A percentile compares a stretch with the other conserved stretches of the same genome.
phyloP scores from a whole-genome alignment of 2,329 filamentous ascomycete species.

The Acephala macrosclerotiorum region DNA sequence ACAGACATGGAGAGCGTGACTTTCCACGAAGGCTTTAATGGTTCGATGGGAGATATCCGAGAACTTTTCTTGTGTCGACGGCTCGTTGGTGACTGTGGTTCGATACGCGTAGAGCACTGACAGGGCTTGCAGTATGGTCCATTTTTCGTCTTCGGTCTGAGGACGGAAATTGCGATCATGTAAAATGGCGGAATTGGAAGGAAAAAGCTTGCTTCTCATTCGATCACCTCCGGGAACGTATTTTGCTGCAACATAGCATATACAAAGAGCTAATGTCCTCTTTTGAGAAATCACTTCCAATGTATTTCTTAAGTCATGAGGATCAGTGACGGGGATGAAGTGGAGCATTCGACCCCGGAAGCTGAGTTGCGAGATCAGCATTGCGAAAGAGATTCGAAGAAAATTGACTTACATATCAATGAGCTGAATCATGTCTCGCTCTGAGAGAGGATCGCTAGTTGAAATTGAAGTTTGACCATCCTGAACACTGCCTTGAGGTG shows the following conservation, averaged over 20 bases:
- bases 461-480: neutral
- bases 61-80: neutral
- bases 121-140: constrained; percentile 21
- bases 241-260: constrained; percentile 26
- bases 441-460: neutral
- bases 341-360: constrained; percentile 18
- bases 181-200: constrained; percentile 13
- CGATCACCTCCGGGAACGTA: constrained; percentile 23
- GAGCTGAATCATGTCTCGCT: constrained; percentile 24
- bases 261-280: constrained; percentile 20
- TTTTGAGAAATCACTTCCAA: constrained; percentile 13
- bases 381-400: neutral
- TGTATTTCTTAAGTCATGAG: constrained; percentile 19
- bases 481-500: neutral
- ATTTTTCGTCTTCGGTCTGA: constrained; percentile 13
- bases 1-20: constrained; percentile 18
- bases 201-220: constrained; percentile 15
- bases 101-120: constrained; percentile 26
- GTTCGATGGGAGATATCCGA: constrained; percentile 15
- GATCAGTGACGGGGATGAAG: constrained; percentile 21
- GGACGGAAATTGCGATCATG: constrained; percentile 12
- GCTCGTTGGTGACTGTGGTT: constrained; percentile 1
- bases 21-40: constrained; percentile 23
- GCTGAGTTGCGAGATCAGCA: neutral
- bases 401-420: constrained; percentile 20